phyloP scores from a whole-genome alignment of 179 eudicot species.

The Vitellaria paradoxa region DNA sequence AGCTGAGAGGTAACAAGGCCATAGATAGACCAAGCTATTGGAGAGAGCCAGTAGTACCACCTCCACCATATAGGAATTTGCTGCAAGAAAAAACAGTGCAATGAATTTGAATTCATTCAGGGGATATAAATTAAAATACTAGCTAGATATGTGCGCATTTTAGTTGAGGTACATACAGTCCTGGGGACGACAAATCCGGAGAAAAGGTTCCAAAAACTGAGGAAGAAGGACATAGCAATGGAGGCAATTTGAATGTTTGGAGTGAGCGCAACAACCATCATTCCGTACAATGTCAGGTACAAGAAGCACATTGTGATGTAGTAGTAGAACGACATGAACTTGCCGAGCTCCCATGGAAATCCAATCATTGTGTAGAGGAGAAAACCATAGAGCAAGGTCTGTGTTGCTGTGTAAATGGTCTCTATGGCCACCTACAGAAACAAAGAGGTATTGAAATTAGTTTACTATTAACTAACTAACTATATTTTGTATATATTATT shows the following conservation, averaged over 20 bases:
- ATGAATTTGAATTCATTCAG: not conserved
- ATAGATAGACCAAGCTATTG: slow-evolving; percentile 50
- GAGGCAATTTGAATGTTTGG: slow-evolving; percentile 15
- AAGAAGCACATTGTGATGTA: slow-evolving; percentile 10
- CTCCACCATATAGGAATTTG: slow-evolving; percentile 21
- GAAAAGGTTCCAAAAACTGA: slow-evolving; percentile 19
- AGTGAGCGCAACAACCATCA: slow-evolving; percentile 19
- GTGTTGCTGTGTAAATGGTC: slow-evolving; percentile 7
- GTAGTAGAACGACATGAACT: slow-evolving; percentile 16
- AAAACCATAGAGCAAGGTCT: slow-evolving; percentile 3
- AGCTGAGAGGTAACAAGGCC: slow-evolving; percentile 53
- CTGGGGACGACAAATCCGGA: slow-evolving; percentile 14
- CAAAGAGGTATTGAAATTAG: not conserved
- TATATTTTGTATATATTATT: no score
- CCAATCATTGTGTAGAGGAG: slow-evolving; percentile 15
- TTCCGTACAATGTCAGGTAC: slow-evolving; percentile 20
- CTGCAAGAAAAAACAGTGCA: not conserved
- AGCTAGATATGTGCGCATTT: not conserved
- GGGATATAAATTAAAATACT: not conserved
- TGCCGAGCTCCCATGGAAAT: not conserved
- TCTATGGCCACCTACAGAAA: slow-evolving; percentile 15
- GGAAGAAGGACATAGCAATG: slow-evolving; percentile 20
- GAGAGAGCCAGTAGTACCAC: slow-evolving; percentile 22
- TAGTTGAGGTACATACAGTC: not conserved
- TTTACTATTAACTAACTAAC: not conserved